Evolutionary conservation across 1,139 yeast species (phyloP).

Genomic region (Zygosaccharomyces sapae): DNA sequence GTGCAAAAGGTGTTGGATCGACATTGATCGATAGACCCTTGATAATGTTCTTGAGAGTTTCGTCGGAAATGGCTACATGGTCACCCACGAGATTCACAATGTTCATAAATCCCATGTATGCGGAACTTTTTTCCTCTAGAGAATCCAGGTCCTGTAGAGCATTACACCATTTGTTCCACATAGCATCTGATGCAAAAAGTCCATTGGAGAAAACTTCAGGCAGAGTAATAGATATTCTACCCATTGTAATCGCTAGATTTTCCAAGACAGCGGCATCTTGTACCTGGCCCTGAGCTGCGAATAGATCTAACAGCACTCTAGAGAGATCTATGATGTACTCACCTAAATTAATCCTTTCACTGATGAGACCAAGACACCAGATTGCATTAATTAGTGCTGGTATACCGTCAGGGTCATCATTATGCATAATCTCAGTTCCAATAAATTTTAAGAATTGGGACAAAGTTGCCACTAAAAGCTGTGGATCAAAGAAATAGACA

Average conservation of each 20-base stretch:
- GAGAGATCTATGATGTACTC: slow-evolving; percentile 62
- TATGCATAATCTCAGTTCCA: slow-evolving; percentile 56
- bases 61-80: slow-evolving; percentile 18
- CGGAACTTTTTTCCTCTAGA: slow-evolving; percentile 35
- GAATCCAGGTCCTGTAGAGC: slow-evolving; percentile 28
- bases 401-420: slow-evolving; percentile 42
- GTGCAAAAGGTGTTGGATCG: slow-evolving; percentile 27
- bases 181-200: slow-evolving; percentile 27
- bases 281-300: slow-evolving; percentile 47
- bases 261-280: slow-evolving; percentile 58
- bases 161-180: slow-evolving; percentile 33
- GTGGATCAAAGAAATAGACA: slow-evolving; percentile 52
- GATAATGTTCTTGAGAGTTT: slow-evolving; percentile 26
- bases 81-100: slow-evolving; percentile 27
- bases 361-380: slow-evolving; percentile 89
- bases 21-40: slow-evolving; percentile 29
- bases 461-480: slow-evolving; percentile 38
- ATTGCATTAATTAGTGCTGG: slow-evolving; percentile 81
- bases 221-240: slow-evolving; percentile 72
- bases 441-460: slow-evolving; percentile 57
- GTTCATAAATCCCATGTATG: slow-evolving; percentile 34
- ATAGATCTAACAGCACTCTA: slow-evolving; percentile 58
- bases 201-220: slow-evolving; percentile 56
- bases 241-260: slow-evolving; percentile 88
- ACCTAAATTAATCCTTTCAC: slow-evolving; percentile 56